A percentile compares a stretch with the other conserved stretches of the same genome.
Evolutionary conservation across 208 protist species (phyloP).

Genomic region (Porcisia hertigi): DNA sequence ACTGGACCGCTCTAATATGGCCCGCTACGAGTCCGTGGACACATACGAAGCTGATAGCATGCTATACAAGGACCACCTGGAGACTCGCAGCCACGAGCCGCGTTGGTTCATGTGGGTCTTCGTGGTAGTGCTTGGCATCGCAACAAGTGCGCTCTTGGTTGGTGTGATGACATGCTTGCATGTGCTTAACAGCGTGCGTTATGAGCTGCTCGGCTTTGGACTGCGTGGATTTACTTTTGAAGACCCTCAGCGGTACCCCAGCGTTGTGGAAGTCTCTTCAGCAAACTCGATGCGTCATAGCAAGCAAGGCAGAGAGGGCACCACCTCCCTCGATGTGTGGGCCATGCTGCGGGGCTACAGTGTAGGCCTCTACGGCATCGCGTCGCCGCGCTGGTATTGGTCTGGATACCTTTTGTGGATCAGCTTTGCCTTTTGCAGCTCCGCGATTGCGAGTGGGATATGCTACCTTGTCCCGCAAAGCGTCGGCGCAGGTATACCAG

Average conservation of each 20-base stretch:
- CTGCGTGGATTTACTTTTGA: conserved; percentile 41
- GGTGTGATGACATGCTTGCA: conserved; percentile 39
- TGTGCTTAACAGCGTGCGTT: conserved; percentile 45
- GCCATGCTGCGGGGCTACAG: conserved; percentile 32
- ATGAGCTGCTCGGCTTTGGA: conserved; percentile 51
- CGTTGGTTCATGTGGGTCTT: conserved; percentile 75
- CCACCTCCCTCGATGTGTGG: conserved; percentile 24
- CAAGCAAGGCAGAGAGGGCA: background rate
- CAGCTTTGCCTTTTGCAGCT: conserved; percentile 32
- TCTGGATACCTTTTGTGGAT: conserved; percentile 39
- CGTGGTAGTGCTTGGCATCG: conserved; percentile 44
- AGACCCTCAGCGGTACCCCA: conserved; percentile 24
- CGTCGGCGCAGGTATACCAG: conserved; percentile 43
- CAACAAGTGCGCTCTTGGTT: conserved; percentile 41
- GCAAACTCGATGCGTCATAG: background rate
- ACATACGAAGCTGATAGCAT: conserved; percentile 53
- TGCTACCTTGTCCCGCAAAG: conserved; percentile 42
- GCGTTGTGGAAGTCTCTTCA: background rate
- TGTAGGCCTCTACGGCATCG: conserved; percentile 30
- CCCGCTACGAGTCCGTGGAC: conserved; percentile 59
- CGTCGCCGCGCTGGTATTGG: conserved; percentile 24
- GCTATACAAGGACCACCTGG: conserved; percentile 64
- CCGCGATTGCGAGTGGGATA: conserved; percentile 38
- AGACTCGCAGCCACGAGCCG: conserved; percentile 51
- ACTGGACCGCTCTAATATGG: conserved; percentile 41